Evolutionary conservation across 2,329 filamentous ascomycete species (phyloP), one percentile per base, ranked within the genome.

Genomic region (Graphilbum fragrans): DNA sequence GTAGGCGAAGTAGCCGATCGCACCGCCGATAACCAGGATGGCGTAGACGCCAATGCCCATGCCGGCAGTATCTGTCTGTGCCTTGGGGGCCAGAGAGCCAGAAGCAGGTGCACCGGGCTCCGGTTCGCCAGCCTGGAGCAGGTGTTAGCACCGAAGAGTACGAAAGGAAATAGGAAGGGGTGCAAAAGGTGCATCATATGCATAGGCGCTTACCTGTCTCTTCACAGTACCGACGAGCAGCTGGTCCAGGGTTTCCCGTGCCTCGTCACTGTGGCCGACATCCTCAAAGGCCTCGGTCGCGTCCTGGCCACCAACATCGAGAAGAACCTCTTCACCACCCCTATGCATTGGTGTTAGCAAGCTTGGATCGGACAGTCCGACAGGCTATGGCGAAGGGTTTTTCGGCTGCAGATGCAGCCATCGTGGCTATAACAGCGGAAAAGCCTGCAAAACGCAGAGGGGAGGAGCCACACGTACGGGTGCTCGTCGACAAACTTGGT

Each of bases 241-340:
- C 56, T 77, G 76, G 25, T 82, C 79, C 44, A 98, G 79, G 52
- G 94, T 90, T 70, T 96, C 90, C 52, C 92, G 82, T 52, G 92
- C 92, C 73, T 98, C 92, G 65, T 98, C 92, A 56, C 85, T 93
- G 82, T 98, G 92, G 59, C 92, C 92, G 57, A 98, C 92, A 66
- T 98, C 92, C 71, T 98, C 92, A 61, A 98, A 98, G 47, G 92
- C 90, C 69, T 96, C 92, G 55, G 90, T 94, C 56, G 85, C 83
- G 65, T 98, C 92, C 69, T 94, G 88, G 53, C 92, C 92, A 57
- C 74, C 92, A 50, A 96, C 88, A 54, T 98, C 92, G 53, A 98
- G 82, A 49, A 98, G 71, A 54, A 98, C 92, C 70, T 98, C 92
- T 69, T 98, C 92, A 69, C 92, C 92, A 71, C 92, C 92, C 55